Evolutionary conservation across 2,329 filamentous ascomycete genomes (phyloP), one percentile per base, ranked within the genome.

Genomic region (Zalaria sp.): DNA sequence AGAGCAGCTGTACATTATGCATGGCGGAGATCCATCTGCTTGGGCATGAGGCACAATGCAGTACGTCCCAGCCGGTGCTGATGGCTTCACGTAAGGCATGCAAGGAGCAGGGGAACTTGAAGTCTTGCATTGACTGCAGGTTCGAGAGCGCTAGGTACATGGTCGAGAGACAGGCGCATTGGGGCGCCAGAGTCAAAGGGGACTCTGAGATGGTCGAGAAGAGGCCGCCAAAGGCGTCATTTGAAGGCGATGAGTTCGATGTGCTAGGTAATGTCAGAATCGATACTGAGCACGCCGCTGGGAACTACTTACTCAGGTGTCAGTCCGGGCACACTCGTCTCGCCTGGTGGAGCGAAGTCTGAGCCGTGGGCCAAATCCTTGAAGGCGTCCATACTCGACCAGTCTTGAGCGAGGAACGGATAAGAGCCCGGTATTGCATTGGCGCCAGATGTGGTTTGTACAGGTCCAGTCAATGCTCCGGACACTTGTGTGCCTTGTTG

Each of bases 81-180:
- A 67, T 61, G 25, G 66, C 66, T 43, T 54, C 54, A 25, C 63
- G 62, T 5, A 71, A 54, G 2, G 57, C 56, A 8, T 58, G 51
- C 4, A 70, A 51, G 5, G 63, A 55, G 39, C 56, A 57, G 0
- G 68, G 68, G 46, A 71, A 72, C 32, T 52, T 38, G 46, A 63
- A 57, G 35, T 47, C 46, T 35, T 50, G 41, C 39, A 67, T 53
- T 7, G 58, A 49, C 46, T 66, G 60, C 11, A 71, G 56, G 35
- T 57, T 59, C 11, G 56, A 59, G 25, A 69, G 53, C 2, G 61
- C 61, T 3, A 69, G 55, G 48, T 67, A 69, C 42, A 65, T 62
- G n/a, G 58, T 57, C 5, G 61, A 62, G 29, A 69, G 60, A 46
- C 67, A 71, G 39, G 59, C 58, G 50, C 67, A 69, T 9, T 32